Evolutionary conservation across 352 stramenopile genomes (phyloP).

Genomic region (Pythium oligandrum): DNA sequence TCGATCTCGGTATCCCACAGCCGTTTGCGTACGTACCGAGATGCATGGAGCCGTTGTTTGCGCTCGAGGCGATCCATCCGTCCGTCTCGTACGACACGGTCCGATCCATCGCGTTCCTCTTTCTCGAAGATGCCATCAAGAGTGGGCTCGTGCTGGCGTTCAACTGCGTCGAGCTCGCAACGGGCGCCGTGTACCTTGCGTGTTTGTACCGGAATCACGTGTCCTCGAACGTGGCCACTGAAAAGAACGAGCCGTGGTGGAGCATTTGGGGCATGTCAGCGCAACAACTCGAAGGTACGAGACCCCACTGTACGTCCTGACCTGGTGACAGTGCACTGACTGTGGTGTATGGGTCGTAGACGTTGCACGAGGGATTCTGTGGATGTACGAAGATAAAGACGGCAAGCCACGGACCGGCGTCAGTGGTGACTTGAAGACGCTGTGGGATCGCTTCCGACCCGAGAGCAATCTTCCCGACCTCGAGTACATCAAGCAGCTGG

Average conservation of each 20-base stretch:
- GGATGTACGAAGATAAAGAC: slow-evolving; percentile 57
- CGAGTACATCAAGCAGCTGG: slow-evolving; percentile 50
- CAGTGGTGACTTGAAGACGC: slow-evolving; percentile 36
- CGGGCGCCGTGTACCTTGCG: slow-evolving; percentile 61
- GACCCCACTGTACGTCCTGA: no score
- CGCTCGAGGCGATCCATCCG: slow-evolving; percentile 51
- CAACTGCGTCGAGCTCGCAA: slow-evolving; percentile 40
- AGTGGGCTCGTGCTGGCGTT: slow-evolving; percentile 51
- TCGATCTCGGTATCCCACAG: slow-evolving; percentile 64
- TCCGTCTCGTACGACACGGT: slow-evolving; percentile 39
- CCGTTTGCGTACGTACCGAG: slow-evolving; percentile 57
- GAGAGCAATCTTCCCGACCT: slow-evolving; percentile 54
- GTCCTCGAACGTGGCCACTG: slow-evolving; percentile 49
- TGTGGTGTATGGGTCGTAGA: slow-evolving; percentile 15
- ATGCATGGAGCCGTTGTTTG: slow-evolving; percentile 50
- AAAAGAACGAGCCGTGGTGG: slow-evolving; percentile 70
- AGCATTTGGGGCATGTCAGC: slow-evolving; percentile 40
- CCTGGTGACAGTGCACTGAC: neutral
- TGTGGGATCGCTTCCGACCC: slow-evolving; percentile 52
- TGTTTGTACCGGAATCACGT: slow-evolving; percentile 62
- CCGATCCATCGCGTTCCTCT: slow-evolving; percentile 43
- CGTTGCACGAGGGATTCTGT: slow-evolving; percentile 49
- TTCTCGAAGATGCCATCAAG: slow-evolving; percentile 61
- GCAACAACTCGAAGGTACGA: slow-evolving; percentile 43
- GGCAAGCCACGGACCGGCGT: slow-evolving; percentile 26